phyloP scores from a whole-genome alignment of 306 rosid genomes.

The Dicorynia guianensis region DNA sequence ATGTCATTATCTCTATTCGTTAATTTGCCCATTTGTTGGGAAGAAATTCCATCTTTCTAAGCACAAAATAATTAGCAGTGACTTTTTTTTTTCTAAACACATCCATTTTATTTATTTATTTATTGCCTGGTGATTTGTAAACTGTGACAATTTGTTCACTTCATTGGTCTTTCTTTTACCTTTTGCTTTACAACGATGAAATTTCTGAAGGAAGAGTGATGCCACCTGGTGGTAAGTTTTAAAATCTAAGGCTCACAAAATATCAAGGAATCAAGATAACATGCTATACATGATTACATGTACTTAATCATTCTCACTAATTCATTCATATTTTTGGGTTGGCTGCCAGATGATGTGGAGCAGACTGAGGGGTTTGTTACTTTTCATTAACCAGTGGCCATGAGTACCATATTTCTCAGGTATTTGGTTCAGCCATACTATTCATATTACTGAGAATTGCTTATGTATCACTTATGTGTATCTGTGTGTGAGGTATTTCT shows the following conservation, averaged over 20 bases:
- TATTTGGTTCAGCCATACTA: slow-evolving; percentile 32
- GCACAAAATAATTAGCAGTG: not conserved
- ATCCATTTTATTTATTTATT: too few relatives aligned
- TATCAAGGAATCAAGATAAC: slow-evolving; percentile 10
- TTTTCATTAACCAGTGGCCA: slow-evolving; percentile 83
- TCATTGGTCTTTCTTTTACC: slow-evolving; percentile 8
- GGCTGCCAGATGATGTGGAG: slow-evolving; percentile 65
- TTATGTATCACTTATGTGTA: not conserved
- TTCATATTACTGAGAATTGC: slow-evolving; percentile 30
- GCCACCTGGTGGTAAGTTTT: slow-evolving; percentile 57
- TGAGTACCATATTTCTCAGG: slow-evolving; percentile 86
- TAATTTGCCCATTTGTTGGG: not conserved
- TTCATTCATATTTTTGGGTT: slow-evolving; percentile 24
- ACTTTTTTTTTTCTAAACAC: not conserved
- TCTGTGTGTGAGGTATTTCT: not conserved
- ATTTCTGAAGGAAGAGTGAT: slow-evolving; percentile 65
- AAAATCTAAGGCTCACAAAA: slow-evolving; percentile 2
- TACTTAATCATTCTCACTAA: not conserved
- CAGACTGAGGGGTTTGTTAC: slow-evolving; percentile 72
- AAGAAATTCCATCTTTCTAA: not conserved
- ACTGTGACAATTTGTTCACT: not conserved
- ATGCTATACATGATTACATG: not conserved
- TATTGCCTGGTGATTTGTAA: too few relatives aligned
- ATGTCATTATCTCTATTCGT: not conserved
- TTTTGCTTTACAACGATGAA: slow-evolving; percentile 53